Conservation (phyloP, 2,329 filamentous ascomycete species). For the Calycina marina region DNA sequence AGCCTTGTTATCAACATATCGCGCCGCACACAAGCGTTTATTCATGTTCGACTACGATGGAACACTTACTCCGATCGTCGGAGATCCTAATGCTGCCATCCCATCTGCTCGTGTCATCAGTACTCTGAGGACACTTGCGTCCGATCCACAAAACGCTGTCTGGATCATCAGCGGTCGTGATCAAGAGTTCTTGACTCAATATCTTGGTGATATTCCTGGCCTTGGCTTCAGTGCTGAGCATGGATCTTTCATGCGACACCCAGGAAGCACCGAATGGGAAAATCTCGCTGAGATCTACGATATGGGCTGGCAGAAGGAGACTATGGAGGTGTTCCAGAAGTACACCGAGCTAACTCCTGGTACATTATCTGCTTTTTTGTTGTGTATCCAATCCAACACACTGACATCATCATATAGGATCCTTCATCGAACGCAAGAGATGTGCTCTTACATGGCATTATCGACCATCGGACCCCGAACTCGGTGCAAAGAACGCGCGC, state of each 20-base stretch:
- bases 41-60: conserved; percentile 99
- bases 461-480: conserved; percentile 75
- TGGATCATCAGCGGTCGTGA: conserved; percentile 98
- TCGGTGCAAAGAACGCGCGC: conserved; percentile 62
- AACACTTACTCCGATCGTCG: conserved; percentile 88
- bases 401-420: conserved; percentile 37
- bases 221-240: conserved; percentile 95
- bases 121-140: conserved; percentile 63
- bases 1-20: conserved; percentile 59
- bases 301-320: conserved; percentile 85
- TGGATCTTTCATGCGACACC: conserved; percentile 83
- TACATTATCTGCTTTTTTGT: too few relatives aligned
- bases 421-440: conserved; percentile 87
- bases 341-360: conserved; percentile 80
- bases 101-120: conserved; percentile 73
- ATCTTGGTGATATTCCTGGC: conserved; percentile 79
- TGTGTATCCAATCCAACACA: conserved; percentile 20
- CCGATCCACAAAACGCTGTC: conserved; percentile 73
- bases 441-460: conserved; percentile 97
- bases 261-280: conserved; percentile 64
- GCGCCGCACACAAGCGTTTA: conserved; percentile 59
- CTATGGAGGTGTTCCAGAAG: conserved; percentile 70
- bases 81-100: conserved; percentile 76
- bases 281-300: conserved; percentile 77
- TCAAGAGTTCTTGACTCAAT: conserved; percentile 77